phyloP scores from a whole-genome alignment of 352 stramenopile species.

The Pythium brachiatum region DNA sequence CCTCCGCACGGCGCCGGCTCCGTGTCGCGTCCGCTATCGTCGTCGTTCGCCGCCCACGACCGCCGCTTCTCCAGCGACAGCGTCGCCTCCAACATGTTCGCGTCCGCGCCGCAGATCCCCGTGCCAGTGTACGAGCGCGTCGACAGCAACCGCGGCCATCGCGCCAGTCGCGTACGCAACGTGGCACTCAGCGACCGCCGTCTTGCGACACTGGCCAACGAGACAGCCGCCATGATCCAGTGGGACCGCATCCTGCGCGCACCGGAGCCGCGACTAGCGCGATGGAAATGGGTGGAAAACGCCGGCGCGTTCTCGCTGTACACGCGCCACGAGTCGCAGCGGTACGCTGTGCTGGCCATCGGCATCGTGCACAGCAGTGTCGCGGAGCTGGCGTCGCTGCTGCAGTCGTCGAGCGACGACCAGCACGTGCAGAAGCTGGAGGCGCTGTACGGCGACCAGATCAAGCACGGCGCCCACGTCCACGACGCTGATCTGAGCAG shows the following conservation, averaged over 20 bases:
- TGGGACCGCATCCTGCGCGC: slow-evolving; percentile 24
- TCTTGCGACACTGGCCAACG: slow-evolving; percentile 18
- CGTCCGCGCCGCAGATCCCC: not conserved
- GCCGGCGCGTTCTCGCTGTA: slow-evolving; percentile 20
- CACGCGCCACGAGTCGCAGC: slow-evolving; percentile 22
- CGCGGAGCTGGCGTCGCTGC: slow-evolving; percentile 11
- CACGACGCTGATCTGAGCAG: slow-evolving; percentile 19
- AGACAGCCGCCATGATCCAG: slow-evolving; percentile 23
- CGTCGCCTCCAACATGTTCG: slow-evolving; percentile 15
- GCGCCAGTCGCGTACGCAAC: not conserved
- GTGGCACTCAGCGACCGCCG: slow-evolving; percentile 22
- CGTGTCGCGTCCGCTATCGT: slow-evolving; percentile 1
- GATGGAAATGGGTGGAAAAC: slow-evolving; percentile 22
- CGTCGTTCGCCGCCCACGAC: slow-evolving; percentile 10
- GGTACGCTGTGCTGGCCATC: slow-evolving; percentile 21
- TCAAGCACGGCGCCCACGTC: slow-evolving; percentile 21
- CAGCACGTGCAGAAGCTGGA: slow-evolving; percentile 25
- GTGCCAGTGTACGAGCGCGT: not conserved
- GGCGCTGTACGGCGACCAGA: slow-evolving; percentile 21
- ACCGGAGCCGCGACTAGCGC: slow-evolving; percentile 4
- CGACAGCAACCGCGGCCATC: not conserved
- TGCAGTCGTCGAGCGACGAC: slow-evolving; percentile 5
- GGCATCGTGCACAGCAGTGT: slow-evolving; percentile 8
- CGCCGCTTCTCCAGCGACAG: slow-evolving; percentile 10
- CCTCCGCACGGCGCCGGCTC: not conserved